Evolutionary conservation across 805 yeast species (phyloP).

Genomic region (Grigorovia jiainica): DNA sequence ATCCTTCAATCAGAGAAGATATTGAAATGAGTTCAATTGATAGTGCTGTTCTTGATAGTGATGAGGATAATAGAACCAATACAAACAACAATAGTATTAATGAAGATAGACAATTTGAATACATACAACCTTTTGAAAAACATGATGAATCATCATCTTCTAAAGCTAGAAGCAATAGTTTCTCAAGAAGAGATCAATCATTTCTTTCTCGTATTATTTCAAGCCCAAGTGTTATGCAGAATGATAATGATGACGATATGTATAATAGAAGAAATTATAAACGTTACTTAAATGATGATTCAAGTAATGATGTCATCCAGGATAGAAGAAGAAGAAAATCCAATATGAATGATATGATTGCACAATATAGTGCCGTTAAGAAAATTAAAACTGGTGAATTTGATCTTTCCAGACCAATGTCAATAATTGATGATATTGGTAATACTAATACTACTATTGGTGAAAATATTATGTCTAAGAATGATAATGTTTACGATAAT

Average conservation of each 20-base stretch:
- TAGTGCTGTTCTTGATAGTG: slow-evolving; percentile 3
- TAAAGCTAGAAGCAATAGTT: not conserved
- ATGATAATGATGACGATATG: not conserved
- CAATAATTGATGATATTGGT: slow-evolving; percentile 24
- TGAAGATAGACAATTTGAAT: not conserved
- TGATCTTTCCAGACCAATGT: slow-evolving; percentile 24
- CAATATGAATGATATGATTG: slow-evolving; percentile 25
- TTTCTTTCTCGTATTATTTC: not conserved
- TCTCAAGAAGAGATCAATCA: not conserved
- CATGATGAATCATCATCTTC: not conserved
- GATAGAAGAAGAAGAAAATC: not conserved
- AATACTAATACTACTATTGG: slow-evolving; percentile 11
- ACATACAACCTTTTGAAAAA: slow-evolving; percentile 3
- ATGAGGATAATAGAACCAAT: not conserved
- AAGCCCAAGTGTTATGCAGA: slow-evolving; percentile 3
- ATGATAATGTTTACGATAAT: slow-evolving; percentile 1
- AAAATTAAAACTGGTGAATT: slow-evolving; percentile 25
- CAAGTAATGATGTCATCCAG: not conserved
- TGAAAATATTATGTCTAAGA: not conserved
- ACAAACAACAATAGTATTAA: not conserved
- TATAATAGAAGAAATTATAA: not conserved
- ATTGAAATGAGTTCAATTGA: slow-evolving; percentile 9
- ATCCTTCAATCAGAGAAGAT: not conserved
- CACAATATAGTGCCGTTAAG: slow-evolving; percentile 31
- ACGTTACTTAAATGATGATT: not conserved